phyloP scores from a whole-genome alignment of 129 eudicot species.

The Cynara cardunculus region DNA sequence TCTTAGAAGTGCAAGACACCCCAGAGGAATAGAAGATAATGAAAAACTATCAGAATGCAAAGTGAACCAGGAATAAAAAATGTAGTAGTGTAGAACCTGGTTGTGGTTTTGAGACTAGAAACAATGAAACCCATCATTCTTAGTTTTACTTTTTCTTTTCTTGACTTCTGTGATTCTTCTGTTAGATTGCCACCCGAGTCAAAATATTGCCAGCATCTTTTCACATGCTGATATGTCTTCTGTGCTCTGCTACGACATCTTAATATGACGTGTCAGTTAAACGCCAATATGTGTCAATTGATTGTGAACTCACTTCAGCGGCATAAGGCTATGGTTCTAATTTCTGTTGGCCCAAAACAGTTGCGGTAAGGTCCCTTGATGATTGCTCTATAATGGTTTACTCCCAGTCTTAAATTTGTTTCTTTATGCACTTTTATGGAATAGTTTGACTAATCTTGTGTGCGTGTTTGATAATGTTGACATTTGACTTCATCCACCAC shows the following conservation, averaged over 20 bases:
- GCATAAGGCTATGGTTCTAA: slow-evolving; percentile 30
- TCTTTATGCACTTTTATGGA: neutral
- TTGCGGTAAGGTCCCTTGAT: slow-evolving; percentile 26
- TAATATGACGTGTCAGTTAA: slow-evolving; percentile 22
- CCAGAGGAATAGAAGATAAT: neutral
- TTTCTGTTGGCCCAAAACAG: slow-evolving; percentile 15
- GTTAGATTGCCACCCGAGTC: slow-evolving; percentile 32
- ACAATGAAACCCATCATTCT: slow-evolving; percentile 19
- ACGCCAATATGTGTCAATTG: slow-evolving; percentile 17
- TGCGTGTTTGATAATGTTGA: slow-evolving; percentile 24
- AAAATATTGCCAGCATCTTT: slow-evolving; percentile 34
- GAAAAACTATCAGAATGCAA: neutral
- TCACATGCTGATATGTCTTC: slow-evolving; percentile 15
- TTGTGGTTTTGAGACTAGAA: slow-evolving; percentile 6
- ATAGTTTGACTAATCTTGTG: slow-evolving; percentile 8
- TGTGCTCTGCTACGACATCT: neutral
- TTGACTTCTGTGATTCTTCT: slow-evolving; percentile 36
- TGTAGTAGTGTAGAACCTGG: neutral
- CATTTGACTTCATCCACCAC: slow-evolving; percentile 17
- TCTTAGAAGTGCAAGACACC: neutral
- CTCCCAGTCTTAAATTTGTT: slow-evolving; percentile 17
- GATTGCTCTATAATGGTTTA: slow-evolving; percentile 18
- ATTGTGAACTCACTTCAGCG: slow-evolving; percentile 28
- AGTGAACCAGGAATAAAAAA: neutral
- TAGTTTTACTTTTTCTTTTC: slow-evolving; percentile 1